Conservation (phyloP, 2,329 filamentous ascomycete species). For the Sclerotinia glacialis region DNA sequence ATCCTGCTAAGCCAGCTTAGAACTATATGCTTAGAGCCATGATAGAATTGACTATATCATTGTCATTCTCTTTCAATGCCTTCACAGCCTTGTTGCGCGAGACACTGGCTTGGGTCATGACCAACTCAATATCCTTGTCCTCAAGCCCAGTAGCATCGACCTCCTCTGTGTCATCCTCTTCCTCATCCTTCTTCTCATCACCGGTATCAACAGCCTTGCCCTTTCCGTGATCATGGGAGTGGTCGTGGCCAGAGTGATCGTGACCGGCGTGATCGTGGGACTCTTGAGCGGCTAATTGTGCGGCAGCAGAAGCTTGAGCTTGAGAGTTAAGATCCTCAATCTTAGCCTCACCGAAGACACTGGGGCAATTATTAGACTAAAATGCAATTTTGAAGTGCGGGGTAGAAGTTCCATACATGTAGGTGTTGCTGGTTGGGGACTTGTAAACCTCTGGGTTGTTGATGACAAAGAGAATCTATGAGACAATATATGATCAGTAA, state of each 20-base stretch:
- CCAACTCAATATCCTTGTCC: constrained; percentile 98
- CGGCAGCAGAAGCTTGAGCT: constrained; percentile 91
- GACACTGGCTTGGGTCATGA: constrained; percentile 96
- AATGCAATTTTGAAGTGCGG: constrained; percentile 1
- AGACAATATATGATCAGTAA: constrained; percentile 26
- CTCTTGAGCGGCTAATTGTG: constrained; percentile 82
- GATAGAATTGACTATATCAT: constrained; percentile 99
- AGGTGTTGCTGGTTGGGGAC: constrained; percentile 98
- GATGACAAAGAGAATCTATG: constrained; percentile 96
- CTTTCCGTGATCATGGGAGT: constrained; percentile 58
- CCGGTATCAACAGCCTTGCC: constrained; percentile 61
- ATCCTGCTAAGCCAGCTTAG: constrained; percentile 22
- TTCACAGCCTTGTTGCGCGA: constrained; percentile 98
- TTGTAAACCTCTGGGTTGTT: constrained; percentile 99
- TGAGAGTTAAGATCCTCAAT: constrained; percentile 99
- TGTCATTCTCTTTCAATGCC: constrained; percentile 98
- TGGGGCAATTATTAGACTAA: constrained; percentile 42
- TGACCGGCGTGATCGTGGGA: constrained; percentile 49
- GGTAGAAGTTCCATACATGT: constrained; percentile 70
- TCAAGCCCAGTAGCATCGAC: constrained; percentile 92
- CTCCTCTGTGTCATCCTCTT: constrained; percentile 92
- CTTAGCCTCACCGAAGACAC: constrained; percentile 99
- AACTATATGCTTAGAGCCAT: constrained; percentile 88
- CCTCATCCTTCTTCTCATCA: constrained; percentile 70
- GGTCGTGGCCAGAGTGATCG: constrained; percentile 60